Evolutionary conservation across 106 monocot genomes (phyloP).

Genomic region (Triglochin maritima): DNA sequence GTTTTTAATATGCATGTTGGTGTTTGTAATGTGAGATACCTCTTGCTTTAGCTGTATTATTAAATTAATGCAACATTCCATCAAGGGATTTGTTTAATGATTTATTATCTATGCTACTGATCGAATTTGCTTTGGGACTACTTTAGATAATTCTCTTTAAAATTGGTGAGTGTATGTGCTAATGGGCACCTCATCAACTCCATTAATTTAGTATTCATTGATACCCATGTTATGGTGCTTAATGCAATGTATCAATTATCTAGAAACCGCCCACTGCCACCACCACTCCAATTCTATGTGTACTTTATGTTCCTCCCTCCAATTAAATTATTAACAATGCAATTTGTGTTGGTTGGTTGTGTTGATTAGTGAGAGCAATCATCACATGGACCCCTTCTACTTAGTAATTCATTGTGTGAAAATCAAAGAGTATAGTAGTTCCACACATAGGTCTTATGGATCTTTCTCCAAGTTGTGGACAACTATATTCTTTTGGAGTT

Average conservation of each 20-base stretch:
- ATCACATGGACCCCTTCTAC: slow-evolving; percentile 15
- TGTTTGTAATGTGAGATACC: slow-evolving; percentile 3
- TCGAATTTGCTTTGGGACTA: background rate
- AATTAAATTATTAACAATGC: background rate
- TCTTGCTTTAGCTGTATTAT: background rate
- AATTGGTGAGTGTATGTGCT: slow-evolving; percentile 1
- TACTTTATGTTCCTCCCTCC: background rate
- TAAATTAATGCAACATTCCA: background rate
- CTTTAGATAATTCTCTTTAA: slow-evolving; percentile 1
- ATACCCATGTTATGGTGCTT: slow-evolving; percentile 10
- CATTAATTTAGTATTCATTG: background rate
- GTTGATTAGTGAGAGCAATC: slow-evolving; percentile 24
- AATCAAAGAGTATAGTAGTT: too few species aligned
- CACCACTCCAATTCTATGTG: background rate
- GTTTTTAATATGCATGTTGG: background rate
- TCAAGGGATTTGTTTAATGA: background rate
- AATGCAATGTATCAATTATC: slow-evolving; percentile 3
- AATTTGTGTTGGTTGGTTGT: background rate
- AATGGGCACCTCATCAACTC: slow-evolving; percentile 6
- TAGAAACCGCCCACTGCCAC: background rate
- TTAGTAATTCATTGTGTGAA: too few species aligned
- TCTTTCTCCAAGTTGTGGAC: slow-evolving; percentile 11
- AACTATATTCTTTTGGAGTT: slow-evolving; percentile 22
- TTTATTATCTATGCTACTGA: background rate
- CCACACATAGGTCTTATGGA: too few species aligned